A percentile compares a stretch with the other conserved stretches of the same genome.
Conservation (phyloP, 2,329 filamentous ascomycete species). For the Colletotrichum musicola region DNA sequence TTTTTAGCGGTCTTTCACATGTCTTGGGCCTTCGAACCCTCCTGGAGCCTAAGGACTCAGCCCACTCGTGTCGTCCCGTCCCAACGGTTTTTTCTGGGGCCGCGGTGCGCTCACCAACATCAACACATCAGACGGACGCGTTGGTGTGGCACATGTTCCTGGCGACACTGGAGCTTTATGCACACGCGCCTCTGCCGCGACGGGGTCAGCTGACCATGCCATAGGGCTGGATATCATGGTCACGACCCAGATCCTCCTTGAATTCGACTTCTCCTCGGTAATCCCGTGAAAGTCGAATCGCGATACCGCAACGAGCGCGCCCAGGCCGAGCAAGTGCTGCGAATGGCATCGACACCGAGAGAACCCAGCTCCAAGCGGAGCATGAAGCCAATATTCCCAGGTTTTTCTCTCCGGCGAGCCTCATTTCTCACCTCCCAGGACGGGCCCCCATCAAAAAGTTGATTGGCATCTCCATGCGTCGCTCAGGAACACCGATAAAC, state of each 20-base stretch:
- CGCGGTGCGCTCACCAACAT: constrained; percentile 1
- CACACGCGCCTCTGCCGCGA: constrained; percentile 25
- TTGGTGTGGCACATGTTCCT: constrained; percentile 28
- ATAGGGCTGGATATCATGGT: not conserved
- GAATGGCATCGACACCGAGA: constrained; percentile 19
- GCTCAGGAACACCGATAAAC: constrained; percentile 23
- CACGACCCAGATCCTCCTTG: not conserved
- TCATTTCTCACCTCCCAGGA: not conserved
- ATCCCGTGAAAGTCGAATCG: not conserved
- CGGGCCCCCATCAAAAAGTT: not conserved
- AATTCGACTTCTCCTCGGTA: not conserved
- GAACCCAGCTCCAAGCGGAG: not conserved
- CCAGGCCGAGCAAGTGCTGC: not conserved
- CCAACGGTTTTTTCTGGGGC: constrained; percentile 26
- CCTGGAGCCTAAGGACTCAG: not conserved
- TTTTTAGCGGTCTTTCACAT: not conserved
- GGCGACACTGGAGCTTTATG: not conserved
- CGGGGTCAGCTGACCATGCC: not conserved
- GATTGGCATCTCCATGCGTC: constrained; percentile 12
- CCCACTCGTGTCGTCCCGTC: constrained; percentile 12
- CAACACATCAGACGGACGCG: constrained; percentile 28
- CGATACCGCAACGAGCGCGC: not conserved
- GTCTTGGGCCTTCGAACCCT: not conserved
- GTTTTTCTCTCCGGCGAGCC: constrained; percentile 4
- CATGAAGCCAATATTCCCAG: not conserved